Base-by-base conservation (phyloP, 768 basidiomycete species). In the Gloeostereum incarnatum region DNA sequence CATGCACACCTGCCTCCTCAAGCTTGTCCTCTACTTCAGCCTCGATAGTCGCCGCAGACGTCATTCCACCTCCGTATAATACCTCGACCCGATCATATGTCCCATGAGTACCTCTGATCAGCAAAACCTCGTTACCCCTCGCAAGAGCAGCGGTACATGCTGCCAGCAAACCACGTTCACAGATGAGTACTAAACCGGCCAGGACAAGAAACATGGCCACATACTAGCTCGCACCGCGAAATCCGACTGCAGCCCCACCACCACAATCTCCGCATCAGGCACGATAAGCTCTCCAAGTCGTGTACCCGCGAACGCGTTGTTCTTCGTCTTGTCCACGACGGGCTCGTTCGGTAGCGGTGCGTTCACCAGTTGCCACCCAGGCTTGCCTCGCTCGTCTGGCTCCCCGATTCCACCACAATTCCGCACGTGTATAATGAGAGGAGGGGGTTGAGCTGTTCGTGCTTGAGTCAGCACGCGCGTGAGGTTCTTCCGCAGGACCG, bases 191-290 rank as follows among this genome's bases (percentile, higher is more conserved):
- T n/a, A n/a, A n/a, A n/a, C n/a, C n/a, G 18, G 19, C 16, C 5
- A 21, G 7, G 18, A 24, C 9, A 27, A 13, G 20, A 29, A 29
- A 18, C 5, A 13, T 7, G 21, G 20, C 19, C 5, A 47, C 50
- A 34, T 25, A 54, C 52, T 73, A 27, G 70, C 68, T 22, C 66
- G 52, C 6, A 79, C 60, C 30, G 74, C 73, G 42, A 73, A 80
- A 56, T 83, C 80, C 47, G 75, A 78, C 55, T 78, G 76, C 52
- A 80, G 68, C 10, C 81, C 81, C 13, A 71, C 72, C 35, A 83
- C 66, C 36, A 83, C 65, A 36, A 83, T 64, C 61, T 81, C 73
- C 10, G 78, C 78, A 21, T 72, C 66, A 3, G 50, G 38, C 0
- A 68, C 63, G 24, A 85, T 58, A 30, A 76, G 49, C 3, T 68